Base-by-base conservation (phyloP, 2,329 filamentous ascomycete species). In the Colletotrichum salicis region DNA sequence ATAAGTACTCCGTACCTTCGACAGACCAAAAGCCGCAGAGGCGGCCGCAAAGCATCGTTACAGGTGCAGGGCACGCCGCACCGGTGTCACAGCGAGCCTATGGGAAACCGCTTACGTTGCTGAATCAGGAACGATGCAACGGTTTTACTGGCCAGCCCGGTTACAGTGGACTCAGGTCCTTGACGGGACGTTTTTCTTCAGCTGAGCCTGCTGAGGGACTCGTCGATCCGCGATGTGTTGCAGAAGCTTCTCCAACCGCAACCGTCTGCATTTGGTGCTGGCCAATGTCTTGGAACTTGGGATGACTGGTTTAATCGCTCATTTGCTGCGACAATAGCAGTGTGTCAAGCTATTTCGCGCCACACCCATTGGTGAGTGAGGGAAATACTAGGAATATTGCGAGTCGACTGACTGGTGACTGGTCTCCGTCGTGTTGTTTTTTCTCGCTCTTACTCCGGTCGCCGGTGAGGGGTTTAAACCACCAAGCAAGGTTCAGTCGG, bases 391-490 rank as follows among this genome's bases (percentile, higher is more conserved):
- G 41, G 41, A 48, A 48, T 48, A 48, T 48, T 48, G 41, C 22
- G 45, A 48, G 41, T 19, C 56, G 31, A 19, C 52, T 24, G 52
- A 11, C 37, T 48, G 24, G 48, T 31, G n/a, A 35, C n/a, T 52
- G 41, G 41, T 48, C 41, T 48, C 41, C 19, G 19, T n/a, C 41
- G 12, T 41, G 37, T 24, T 24, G 35, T 33, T 69, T 64, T 64
- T 29, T 48, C 59, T 69, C 59, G 66, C 66, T 69, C 35, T 69
- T 57, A 64, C 52, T 71, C 37, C n/a, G 48, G n/a, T 66, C 60
- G 33, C 31, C 31, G 31, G 59, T 71, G 69, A 71, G 69, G 69
- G 65, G 69, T 71, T 71, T 71, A 69, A 45, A 33, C 33, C 15
- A 54, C 45, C 37, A 48, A 68, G 31, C 65, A 71, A 69, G 69